Evolutionary conservation across 805 yeast species (phyloP).

Genomic region (Kazachstania africana): DNA sequence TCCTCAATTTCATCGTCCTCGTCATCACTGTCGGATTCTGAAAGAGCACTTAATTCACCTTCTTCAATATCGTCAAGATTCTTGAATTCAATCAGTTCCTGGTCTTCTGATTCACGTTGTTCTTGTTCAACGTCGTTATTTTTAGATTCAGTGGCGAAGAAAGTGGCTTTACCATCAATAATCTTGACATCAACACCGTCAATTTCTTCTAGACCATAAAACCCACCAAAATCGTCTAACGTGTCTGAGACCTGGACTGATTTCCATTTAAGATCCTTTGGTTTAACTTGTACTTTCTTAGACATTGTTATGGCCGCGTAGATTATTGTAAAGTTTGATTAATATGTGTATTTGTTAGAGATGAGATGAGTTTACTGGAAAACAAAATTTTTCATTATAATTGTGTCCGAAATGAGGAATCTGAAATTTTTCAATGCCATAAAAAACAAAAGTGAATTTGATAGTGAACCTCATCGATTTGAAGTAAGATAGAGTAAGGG

Average conservation of each 20-base stretch:
- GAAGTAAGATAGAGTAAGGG: no score
- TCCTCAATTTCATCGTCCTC: slow-evolving; percentile 16
- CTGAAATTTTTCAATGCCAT: no score
- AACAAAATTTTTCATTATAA: no score
- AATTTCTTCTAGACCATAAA: slow-evolving; percentile 85
- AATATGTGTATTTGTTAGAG: no score
- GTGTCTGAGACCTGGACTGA: slow-evolving; percentile 73
- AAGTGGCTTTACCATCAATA: slow-evolving; percentile 51
- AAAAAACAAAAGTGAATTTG: no score
- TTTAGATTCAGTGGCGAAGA: slow-evolving; percentile 28
- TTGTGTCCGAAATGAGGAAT: no score
- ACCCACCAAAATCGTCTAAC: slow-evolving; percentile 78
- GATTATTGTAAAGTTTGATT: no score
- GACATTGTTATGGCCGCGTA: background rate
- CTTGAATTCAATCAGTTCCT: slow-evolving; percentile 20
- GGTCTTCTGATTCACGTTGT: slow-evolving; percentile 5
- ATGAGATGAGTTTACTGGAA: no score
- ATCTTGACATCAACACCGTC: slow-evolving; percentile 83
- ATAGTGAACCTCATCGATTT: no score
- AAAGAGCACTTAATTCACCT: slow-evolving; percentile 20
- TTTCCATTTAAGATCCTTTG: slow-evolving; percentile 60
- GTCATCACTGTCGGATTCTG: slow-evolving; percentile 14
- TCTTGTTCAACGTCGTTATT: slow-evolving; percentile 7
- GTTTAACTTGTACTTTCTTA: slow-evolving; percentile 26
- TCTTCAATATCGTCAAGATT: slow-evolving; percentile 23